These are phyloP conservation scores for Talaromyces borbonicus DNA, from an alignment of 495 filamentous ascomycete genomes.

Conservation along the genomic window DNA sequence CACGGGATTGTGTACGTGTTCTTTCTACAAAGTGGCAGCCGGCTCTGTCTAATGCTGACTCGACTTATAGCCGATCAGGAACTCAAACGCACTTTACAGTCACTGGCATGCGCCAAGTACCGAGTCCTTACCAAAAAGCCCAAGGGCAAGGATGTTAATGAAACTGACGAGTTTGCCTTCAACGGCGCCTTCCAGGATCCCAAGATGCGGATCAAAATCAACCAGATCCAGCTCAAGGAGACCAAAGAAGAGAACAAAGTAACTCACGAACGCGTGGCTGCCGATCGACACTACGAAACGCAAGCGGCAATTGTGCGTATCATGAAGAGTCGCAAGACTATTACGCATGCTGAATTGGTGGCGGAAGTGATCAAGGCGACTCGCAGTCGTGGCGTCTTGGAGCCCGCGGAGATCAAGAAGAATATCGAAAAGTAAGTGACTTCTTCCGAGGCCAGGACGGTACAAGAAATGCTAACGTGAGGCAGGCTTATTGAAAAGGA, in stretches of 20 bases:
- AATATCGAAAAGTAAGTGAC: conserved; percentile 81
- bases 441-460: neutral
- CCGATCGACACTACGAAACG: conserved; percentile 87
- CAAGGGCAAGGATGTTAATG: conserved; percentile 67
- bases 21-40: conserved; percentile 9
- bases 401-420: conserved; percentile 80
- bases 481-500: conserved; percentile 86
- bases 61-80: conserved; percentile 52
- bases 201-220: conserved; percentile 94
- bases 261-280: conserved; percentile 80
- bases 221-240: conserved; percentile 94
- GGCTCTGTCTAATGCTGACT: conserved; percentile 13
- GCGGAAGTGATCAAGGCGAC: conserved; percentile 84
- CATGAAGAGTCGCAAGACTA: conserved; percentile 90
- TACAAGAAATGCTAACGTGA: neutral
- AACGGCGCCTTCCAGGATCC: conserved; percentile 67
- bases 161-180: conserved; percentile 69
- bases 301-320: conserved; percentile 96
- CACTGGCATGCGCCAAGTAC: conserved; percentile 79
- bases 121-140: conserved; percentile 82
- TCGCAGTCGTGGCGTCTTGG: conserved; percentile 70
- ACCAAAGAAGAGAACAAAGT: conserved; percentile 85
- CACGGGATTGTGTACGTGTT: conserved; percentile 54
- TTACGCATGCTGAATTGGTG: conserved; percentile 72
- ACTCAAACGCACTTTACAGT: conserved; percentile 83